A percentile compares a stretch with the other conserved stretches of the same genome.
phyloP scores from a whole-genome alignment of 2,329 filamentous ascomycete genomes.

The Alternaria sp. region DNA sequence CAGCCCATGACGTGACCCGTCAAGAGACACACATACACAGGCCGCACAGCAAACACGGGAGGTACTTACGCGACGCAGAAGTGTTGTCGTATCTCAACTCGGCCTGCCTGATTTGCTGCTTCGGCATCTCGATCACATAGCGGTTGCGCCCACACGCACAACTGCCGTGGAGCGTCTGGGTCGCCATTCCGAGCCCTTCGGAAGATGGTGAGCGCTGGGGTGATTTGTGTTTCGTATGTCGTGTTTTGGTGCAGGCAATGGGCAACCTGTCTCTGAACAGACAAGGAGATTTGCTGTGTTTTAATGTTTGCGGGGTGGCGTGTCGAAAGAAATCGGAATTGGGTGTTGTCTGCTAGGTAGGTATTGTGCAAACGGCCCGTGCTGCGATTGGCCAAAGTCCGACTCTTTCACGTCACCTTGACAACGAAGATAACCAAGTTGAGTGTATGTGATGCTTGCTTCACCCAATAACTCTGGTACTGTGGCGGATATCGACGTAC shows the following conservation, averaged over 20 bases:
- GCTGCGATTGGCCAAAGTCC: slow-evolving; percentile 20
- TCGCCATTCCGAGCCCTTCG: slow-evolving; percentile 33
- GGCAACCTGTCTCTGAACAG: slow-evolving; percentile 4
- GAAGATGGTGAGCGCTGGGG: neutral
- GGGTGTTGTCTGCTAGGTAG: slow-evolving; percentile 14
- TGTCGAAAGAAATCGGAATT: slow-evolving; percentile 21
- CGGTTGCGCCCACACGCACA: slow-evolving; percentile 88
- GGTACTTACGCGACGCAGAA: slow-evolving; percentile 72
- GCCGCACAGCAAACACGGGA: slow-evolving; percentile 1
- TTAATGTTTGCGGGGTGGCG: slow-evolving; percentile 19
- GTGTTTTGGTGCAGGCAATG: neutral
- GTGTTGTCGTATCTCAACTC: slow-evolving; percentile 70
- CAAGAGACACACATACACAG: neutral
- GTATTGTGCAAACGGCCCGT: slow-evolving; percentile 15
- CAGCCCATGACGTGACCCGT: slow-evolving; percentile 5
- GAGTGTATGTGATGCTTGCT: neutral
- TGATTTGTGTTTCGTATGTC: neutral
- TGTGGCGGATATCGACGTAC: neutral
- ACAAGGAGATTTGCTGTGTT: slow-evolving; percentile 14
- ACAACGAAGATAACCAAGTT: neutral
- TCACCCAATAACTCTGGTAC: neutral
- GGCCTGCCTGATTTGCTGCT: slow-evolving; percentile 70
- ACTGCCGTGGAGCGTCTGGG: slow-evolving; percentile 71
- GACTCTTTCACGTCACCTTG: slow-evolving; percentile 6
- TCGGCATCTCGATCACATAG: slow-evolving; percentile 77